Evolutionary conservation across 2,329 filamentous ascomycete species (phyloP).

Genomic region (Periconia sp.): DNA sequence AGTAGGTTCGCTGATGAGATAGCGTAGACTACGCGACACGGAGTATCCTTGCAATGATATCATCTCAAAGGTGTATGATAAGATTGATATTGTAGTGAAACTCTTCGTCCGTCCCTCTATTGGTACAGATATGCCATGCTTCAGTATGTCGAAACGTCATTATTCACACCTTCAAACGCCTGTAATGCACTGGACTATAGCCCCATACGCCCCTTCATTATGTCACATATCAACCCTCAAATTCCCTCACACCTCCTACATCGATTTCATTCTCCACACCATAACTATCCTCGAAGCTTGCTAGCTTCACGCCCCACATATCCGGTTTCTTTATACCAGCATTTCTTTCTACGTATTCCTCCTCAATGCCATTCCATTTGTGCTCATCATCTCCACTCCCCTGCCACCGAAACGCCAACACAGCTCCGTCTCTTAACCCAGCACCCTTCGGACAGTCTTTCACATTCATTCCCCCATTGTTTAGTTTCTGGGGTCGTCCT

Average conservation of each 20-base stretch:
- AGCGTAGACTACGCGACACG: no score
- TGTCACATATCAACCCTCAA: conserved; percentile 37
- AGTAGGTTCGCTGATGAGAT: no score
- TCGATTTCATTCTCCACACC: conserved; percentile 38
- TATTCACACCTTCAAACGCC: no score
- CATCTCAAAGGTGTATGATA: no score
- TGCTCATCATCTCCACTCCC: conserved; percentile 36
- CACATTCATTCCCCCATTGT: conserved; percentile 10
- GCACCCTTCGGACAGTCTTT: conserved; percentile 43
- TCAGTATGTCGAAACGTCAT: no score
- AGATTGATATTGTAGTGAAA: no score
- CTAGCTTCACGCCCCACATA: conserved; percentile 44
- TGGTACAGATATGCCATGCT: no score
- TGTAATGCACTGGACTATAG: neutral
- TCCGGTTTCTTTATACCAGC: conserved; percentile 11
- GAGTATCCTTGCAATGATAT: no score
- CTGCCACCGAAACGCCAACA: conserved; percentile 45
- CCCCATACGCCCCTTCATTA: neutral
- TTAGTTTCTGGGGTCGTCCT: no score
- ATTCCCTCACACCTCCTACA: conserved; percentile 35
- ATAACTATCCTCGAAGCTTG: conserved; percentile 46
- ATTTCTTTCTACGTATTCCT: conserved; percentile 16
- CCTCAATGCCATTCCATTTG: conserved; percentile 22
- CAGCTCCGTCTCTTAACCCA: conserved; percentile 41
- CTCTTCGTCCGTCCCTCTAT: no score